Conservation (phyloP, 495 filamentous ascomycete species). For the Hypomontagnella monticulosa region DNA sequence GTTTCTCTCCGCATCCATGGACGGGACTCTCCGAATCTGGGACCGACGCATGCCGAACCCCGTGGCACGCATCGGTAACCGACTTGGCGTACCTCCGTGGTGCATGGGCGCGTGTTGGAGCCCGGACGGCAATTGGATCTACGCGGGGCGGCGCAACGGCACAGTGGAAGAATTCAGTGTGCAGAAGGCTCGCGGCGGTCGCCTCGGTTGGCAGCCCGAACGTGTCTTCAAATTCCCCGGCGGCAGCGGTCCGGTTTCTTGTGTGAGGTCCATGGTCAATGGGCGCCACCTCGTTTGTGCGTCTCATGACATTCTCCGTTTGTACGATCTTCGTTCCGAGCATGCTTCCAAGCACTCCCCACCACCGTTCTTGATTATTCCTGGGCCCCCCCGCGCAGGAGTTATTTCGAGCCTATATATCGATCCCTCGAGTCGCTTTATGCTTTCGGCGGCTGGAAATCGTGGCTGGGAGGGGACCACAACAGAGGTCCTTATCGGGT, state of each 20-base stretch:
- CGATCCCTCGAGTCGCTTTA: slow-evolving; percentile 87
- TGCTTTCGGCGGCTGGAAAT: slow-evolving; percentile 90
- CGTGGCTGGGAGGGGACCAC: slow-evolving; percentile 94
- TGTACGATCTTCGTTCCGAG: slow-evolving; percentile 86
- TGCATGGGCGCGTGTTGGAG: slow-evolving; percentile 99
- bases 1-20: slow-evolving; percentile 86
- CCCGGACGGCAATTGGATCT: slow-evolving; percentile 94
- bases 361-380: slow-evolving; percentile 93
- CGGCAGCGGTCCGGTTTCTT: slow-evolving; percentile 88
- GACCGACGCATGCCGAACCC: slow-evolving; percentile 82
- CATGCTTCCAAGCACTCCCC: slow-evolving; percentile 73
- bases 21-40: slow-evolving; percentile 91
- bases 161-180: slow-evolving; percentile 95
- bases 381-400: slow-evolving; percentile 87
- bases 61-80: slow-evolving; percentile 77
- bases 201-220: slow-evolving; percentile 65
- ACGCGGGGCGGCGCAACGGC: slow-evolving; percentile 89
- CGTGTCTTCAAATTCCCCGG: slow-evolving; percentile 90
- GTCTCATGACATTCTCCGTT: slow-evolving; percentile 89
- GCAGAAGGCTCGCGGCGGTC: slow-evolving; percentile 73
- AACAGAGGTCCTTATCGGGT: slow-evolving; percentile 92
- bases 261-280: slow-evolving; percentile 90
- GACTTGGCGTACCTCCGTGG: slow-evolving; percentile 85
- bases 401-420: slow-evolving; percentile 85
- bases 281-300: slow-evolving; percentile 93